phyloP scores from a whole-genome alignment of 148 eudicot species.

The Silene uniflora region DNA sequence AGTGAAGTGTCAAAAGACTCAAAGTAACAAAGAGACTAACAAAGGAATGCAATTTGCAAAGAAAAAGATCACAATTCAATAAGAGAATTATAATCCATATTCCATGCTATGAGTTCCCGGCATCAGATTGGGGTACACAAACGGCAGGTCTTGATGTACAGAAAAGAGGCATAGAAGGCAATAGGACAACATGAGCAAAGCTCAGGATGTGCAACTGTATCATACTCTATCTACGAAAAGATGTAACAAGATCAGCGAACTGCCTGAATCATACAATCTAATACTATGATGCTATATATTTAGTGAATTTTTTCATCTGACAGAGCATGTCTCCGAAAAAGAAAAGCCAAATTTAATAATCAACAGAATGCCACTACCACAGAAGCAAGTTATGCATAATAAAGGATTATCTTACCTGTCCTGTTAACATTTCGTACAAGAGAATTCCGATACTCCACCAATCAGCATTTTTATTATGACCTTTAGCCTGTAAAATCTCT shows the following conservation, averaged over 20 bases:
- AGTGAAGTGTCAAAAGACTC: not conserved
- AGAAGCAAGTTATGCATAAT: not conserved
- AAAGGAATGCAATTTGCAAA: not conserved
- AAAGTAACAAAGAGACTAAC: not conserved
- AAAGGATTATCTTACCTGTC: slow-evolving; percentile 47
- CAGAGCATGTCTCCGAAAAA: not conserved
- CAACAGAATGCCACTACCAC: not conserved
- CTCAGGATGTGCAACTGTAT: not conserved
- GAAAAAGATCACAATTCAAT: not conserved
- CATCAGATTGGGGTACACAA: not conserved
- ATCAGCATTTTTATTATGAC: slow-evolving; percentile 89
- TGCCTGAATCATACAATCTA: no score
- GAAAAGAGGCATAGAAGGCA: not conserved
- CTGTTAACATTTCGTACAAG: slow-evolving; percentile 78
- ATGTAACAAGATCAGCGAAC: no score
- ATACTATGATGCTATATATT: no score
- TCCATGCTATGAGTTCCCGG: not conserved
- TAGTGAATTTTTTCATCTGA: not conserved
- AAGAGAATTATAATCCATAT: not conserved
- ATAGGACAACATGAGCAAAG: not conserved
- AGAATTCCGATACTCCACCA: slow-evolving; percentile 96
- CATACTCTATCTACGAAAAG: no score
- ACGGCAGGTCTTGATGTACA: no score
- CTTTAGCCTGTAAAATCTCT: slow-evolving; percentile 73
- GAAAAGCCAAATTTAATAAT: no score